A percentile compares a stretch with the other conserved stretches of the same genome.
phyloP scores from a whole-genome alignment of 768 basidiomycete genomes.

The Leucosporidium creatinivorum region DNA sequence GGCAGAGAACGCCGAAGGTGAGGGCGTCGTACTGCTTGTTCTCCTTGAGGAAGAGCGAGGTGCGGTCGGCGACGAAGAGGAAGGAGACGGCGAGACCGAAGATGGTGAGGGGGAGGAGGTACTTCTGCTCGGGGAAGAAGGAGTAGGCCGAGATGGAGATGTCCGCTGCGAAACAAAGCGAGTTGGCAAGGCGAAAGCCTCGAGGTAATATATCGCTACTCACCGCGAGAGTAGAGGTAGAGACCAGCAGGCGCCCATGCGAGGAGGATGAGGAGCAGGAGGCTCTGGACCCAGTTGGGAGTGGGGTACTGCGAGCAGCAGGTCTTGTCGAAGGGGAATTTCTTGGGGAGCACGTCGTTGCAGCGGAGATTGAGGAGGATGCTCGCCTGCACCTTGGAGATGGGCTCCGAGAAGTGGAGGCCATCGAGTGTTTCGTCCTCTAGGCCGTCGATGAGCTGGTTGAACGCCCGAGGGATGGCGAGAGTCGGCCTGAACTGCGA shows the following conservation, averaged over 20 bases:
- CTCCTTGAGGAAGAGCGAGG: slow-evolving; percentile 77
- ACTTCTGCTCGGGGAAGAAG: slow-evolving; percentile 42
- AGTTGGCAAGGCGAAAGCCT: neutral
- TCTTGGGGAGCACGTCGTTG: slow-evolving; percentile 60
- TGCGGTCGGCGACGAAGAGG: slow-evolving; percentile 75
- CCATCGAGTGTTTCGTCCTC: slow-evolving; percentile 72
- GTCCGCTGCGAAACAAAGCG: slow-evolving; percentile 18
- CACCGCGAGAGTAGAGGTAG: slow-evolving; percentile 41
- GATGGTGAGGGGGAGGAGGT: slow-evolving; percentile 50
- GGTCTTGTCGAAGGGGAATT: slow-evolving; percentile 57
- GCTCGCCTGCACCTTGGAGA: slow-evolving; percentile 64
- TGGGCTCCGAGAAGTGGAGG: slow-evolving; percentile 62
- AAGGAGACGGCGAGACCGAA: slow-evolving; percentile 62
- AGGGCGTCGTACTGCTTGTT: slow-evolving; percentile 71
- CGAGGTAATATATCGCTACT: slow-evolving; percentile 17
- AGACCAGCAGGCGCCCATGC: slow-evolving; percentile 51
- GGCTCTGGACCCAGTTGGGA: slow-evolving; percentile 53
- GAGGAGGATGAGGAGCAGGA: slow-evolving; percentile 50
- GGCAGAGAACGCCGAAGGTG: slow-evolving; percentile 56
- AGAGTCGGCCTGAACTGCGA: slow-evolving; percentile 43
- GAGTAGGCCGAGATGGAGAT: slow-evolving; percentile 26
- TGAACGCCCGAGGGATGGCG: slow-evolving; percentile 69
- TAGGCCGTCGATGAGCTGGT: slow-evolving; percentile 50
- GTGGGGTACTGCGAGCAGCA: slow-evolving; percentile 72
- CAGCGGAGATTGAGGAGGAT: slow-evolving; percentile 73